Evolutionary conservation across 805 yeast species (phyloP).

Genomic region (Starmerella geochares): DNA sequence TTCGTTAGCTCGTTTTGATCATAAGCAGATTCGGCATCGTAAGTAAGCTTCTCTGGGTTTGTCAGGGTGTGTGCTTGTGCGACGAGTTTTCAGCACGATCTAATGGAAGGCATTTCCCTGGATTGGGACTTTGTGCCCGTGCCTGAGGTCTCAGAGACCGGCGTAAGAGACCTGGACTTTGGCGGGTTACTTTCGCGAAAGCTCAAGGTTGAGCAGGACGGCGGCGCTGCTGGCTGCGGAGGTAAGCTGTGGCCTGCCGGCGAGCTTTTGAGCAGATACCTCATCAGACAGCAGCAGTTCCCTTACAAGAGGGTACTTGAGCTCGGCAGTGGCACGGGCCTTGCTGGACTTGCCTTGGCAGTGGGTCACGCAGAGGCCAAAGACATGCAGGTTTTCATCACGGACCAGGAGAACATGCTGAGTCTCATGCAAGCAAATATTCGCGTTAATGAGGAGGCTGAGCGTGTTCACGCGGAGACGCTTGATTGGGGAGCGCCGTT

Average conservation of each 20-base stretch:
- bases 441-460: constrained; percentile 34
- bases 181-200: constrained; percentile 35
- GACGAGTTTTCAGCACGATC: neutral
- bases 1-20: too few species aligned
- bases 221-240: constrained; percentile 54
- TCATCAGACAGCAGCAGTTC: constrained; percentile 29
- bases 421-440: constrained; percentile 42
- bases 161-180: constrained; percentile 34
- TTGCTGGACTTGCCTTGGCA: constrained; percentile 39
- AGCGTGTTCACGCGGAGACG: constrained; percentile 35
- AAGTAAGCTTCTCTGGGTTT: too few species aligned
- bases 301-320: constrained; percentile 35
- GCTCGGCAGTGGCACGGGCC: constrained; percentile 51
- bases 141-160: constrained; percentile 33
- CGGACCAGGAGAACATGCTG: constrained; percentile 42
- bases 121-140: constrained; percentile 32
- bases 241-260: constrained; percentile 57
- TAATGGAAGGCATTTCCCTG: constrained; percentile 18
- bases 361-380: constrained; percentile 23
- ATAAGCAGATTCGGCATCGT: too few species aligned
- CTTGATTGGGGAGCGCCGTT: constrained; percentile 41
- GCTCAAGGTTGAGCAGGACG: constrained; percentile 42
- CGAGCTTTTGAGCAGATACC: constrained; percentile 41
- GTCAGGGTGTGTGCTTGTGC: neutral
- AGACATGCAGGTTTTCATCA: constrained; percentile 36